These are phyloP conservation scores for Trichoderma asperellum DNA, from an alignment of 2,329 filamentous ascomycete species.

Conservation along the genomic window DNA sequence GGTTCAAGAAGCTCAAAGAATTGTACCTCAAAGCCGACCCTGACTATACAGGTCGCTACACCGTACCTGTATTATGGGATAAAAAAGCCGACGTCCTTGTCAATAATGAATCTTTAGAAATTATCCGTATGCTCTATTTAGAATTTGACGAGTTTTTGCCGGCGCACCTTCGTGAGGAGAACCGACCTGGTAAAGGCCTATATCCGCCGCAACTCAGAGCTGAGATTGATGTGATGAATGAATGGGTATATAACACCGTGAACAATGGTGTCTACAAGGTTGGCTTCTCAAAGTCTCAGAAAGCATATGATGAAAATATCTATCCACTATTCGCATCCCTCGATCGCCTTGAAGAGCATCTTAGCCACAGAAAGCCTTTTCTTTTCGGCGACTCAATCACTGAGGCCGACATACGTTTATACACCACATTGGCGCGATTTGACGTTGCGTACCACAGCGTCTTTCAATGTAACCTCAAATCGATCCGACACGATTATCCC, in stretches of 20 bases:
- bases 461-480: constrained; percentile 67
- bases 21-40: constrained; percentile 72
- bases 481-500: constrained; percentile 67
- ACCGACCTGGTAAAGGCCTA: constrained; percentile 56
- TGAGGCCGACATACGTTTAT: constrained; percentile 70
- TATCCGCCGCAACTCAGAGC: constrained; percentile 56
- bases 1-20: constrained; percentile 67
- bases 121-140: constrained; percentile 80
- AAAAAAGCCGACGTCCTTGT: constrained; percentile 72
- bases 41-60: constrained; percentile 70
- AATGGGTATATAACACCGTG: constrained; percentile 64
- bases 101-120: constrained; percentile 82
- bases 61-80: constrained; percentile 74
- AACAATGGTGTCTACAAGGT: constrained; percentile 58
- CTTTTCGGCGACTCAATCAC: constrained; percentile 67
- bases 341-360: constrained; percentile 64
- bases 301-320: constrained; percentile 67
- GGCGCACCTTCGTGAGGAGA: constrained; percentile 55
- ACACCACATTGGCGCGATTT: constrained; percentile 68
- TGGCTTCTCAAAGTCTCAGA: constrained; percentile 69
- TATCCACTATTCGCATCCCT: constrained; percentile 64
- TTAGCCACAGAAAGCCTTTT: constrained; percentile 55
- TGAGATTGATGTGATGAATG: constrained; percentile 68
- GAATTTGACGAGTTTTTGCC: constrained; percentile 69
- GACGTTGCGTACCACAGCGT: constrained; percentile 70